These are phyloP conservation scores for Fusarium sp. DNA, from an alignment of 2,329 filamentous ascomycete genomes.

Conservation along the genomic window DNA sequence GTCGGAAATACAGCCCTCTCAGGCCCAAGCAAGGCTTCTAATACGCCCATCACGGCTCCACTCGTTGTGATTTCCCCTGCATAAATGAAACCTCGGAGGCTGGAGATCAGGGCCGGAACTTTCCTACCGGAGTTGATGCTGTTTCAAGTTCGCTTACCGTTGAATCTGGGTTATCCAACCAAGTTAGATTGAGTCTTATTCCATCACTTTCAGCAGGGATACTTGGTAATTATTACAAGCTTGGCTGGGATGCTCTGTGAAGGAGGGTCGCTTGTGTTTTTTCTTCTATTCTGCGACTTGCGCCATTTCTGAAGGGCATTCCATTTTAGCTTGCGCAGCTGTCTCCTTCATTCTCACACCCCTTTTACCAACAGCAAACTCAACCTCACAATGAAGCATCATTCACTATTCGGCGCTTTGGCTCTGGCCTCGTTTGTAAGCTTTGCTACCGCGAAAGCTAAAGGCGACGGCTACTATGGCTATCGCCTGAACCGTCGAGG, in stretches of 20 bases:
- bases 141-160: slow-evolving; percentile 16
- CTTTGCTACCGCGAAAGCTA: slow-evolving; percentile 6
- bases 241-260: not conserved
- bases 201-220: not conserved
- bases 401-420: slow-evolving; percentile 2
- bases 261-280: not conserved
- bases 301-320: not conserved
- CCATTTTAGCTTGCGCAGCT: not conserved
- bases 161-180: not conserved
- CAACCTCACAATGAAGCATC: slow-evolving; percentile 6
- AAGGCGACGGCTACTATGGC: slow-evolving; percentile 23
- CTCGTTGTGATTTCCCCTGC: slow-evolving; percentile 6
- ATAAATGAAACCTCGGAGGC: slow-evolving; percentile 12
- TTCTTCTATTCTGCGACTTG: slow-evolving; percentile 4
- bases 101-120: slow-evolving; percentile 1
- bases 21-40: too few relatives aligned
- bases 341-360: not conserved
- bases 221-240: not conserved
- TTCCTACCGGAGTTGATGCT: not conserved
- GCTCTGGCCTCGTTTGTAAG: slow-evolving; percentile 1
- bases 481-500: slow-evolving; percentile 21
- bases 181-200: not conserved
- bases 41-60: not conserved
- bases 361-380: not conserved
- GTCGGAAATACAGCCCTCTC: not conserved